phyloP scores from a whole-genome alignment of 257 asterid genomes.

The Solanum chmielewskii region DNA sequence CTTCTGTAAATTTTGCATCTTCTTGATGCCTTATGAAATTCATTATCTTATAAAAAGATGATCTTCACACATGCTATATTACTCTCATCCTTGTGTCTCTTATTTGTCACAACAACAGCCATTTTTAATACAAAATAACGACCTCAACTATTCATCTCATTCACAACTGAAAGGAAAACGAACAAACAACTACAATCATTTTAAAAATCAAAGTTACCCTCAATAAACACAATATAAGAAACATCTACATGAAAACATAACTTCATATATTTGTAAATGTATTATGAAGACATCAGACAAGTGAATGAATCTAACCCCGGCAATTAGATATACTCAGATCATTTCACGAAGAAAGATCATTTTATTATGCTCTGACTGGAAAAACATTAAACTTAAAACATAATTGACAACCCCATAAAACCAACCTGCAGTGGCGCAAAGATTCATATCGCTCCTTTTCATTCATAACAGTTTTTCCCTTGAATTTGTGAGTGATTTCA shows the following conservation, averaged over 20 bases:
- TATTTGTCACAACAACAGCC: not conserved
- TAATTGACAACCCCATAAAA: not conserved
- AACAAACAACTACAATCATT: not conserved
- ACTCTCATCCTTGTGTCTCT: not conserved
- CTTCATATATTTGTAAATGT: not conserved
- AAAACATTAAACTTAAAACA: not conserved
- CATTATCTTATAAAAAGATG: not conserved
- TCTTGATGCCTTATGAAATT: not conserved
- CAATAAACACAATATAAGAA: not conserved
- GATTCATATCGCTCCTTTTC: slow-evolving; percentile 86
- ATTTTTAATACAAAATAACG: not conserved
- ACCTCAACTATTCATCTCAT: not conserved
- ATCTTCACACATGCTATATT: not conserved
- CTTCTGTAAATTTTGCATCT: not conserved
- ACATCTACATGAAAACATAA: not conserved
- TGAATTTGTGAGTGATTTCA: slow-evolving; percentile 73
- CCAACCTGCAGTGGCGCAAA: slow-evolving; percentile 88
- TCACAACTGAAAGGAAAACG: not conserved
- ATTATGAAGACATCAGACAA: not conserved
- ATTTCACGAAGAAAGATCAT: not conserved
- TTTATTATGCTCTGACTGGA: not conserved
- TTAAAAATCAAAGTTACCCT: not conserved
- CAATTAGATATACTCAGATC: not conserved
- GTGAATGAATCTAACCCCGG: not conserved
- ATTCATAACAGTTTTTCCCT: slow-evolving; percentile 95